A percentile compares a stretch with the other conserved stretches of the same genome.
These are phyloP conservation scores for Aspergillus pseudotamarii DNA, from an alignment of 2,329 filamentous ascomycete species.

Conservation along the genomic window DNA sequence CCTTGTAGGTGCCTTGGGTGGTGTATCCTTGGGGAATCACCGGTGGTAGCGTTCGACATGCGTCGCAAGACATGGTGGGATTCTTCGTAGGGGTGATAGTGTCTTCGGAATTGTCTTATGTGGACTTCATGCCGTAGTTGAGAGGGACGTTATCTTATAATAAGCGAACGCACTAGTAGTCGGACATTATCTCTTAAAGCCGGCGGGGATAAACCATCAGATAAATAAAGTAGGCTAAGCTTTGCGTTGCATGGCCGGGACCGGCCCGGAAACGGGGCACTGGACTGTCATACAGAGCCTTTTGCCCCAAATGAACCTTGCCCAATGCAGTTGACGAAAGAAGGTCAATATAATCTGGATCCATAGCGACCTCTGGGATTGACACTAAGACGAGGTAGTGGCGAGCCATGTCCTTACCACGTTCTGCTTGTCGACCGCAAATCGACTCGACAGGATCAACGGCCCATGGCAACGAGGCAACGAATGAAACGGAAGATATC, in stretches of 20 bases:
- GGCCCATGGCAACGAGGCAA: neutral
- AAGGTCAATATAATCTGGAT: neutral
- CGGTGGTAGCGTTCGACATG: conserved; percentile 48
- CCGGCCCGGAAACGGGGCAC: conserved; percentile 7
- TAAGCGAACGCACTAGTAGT: too few relatives aligned
- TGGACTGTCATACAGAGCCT: neutral
- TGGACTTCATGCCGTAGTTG: neutral
- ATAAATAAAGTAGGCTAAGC: neutral
- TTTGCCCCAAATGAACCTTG: neutral
- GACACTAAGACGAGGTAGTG: neutral
- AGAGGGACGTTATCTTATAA: neutral
- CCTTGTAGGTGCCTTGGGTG: conserved; percentile 59
- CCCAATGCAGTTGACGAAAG: neutral
- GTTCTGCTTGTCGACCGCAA: neutral
- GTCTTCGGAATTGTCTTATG: neutral
- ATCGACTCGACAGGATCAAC: neutral
- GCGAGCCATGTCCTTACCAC: neutral
- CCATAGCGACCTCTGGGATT: neutral
- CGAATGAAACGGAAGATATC: neutral
- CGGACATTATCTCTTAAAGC: neutral
- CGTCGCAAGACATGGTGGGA: conserved; percentile 31
- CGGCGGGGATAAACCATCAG: neutral
- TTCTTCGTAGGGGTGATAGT: too few relatives aligned
- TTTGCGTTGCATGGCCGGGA: neutral
- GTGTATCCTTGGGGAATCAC: conserved; percentile 60